These are phyloP conservation scores for Tetrahymena borealis DNA, from an alignment of 73 alveolate genomes.

Conservation along the genomic window DNA sequence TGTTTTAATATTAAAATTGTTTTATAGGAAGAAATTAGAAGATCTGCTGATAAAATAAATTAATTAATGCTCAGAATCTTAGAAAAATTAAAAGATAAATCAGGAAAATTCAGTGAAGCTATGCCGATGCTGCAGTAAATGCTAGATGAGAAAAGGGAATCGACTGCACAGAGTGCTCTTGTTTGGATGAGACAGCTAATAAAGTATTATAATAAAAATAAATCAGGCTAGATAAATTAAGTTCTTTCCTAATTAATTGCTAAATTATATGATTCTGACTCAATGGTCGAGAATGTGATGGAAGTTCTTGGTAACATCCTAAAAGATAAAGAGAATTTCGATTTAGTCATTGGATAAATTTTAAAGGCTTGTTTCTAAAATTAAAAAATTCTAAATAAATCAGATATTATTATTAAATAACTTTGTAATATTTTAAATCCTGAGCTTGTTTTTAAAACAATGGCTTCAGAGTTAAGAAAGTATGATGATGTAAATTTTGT, in stretches of 20 bases:
- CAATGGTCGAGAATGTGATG: conserved; percentile 23
- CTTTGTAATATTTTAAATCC: conserved; percentile 25
- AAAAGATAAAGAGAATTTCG: conserved; percentile 26
- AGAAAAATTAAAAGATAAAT: conserved; percentile 18
- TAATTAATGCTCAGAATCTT: conserved; percentile 18
- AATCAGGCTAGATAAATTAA: conserved; percentile 12
- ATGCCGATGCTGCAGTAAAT: conserved; percentile 32
- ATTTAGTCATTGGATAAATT: conserved; percentile 23
- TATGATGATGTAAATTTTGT: conserved; percentile 8
- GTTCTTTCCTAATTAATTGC: conserved; percentile 28
- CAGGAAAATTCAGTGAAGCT: conserved; percentile 29
- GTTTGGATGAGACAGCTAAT: conserved; percentile 42
- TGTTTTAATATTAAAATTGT: not conserved
- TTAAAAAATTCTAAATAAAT: conserved; percentile 10
- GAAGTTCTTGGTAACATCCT: conserved; percentile 29
- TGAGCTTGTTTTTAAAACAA: conserved; percentile 15
- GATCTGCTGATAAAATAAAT: conserved; percentile 39
- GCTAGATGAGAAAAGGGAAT: conserved; percentile 20
- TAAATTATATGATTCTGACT: conserved; percentile 31
- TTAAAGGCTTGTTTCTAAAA: conserved; percentile 15
- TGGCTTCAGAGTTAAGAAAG: conserved; percentile 25
- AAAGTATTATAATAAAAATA: conserved; percentile 10
- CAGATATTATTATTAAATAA: conserved; percentile 18
- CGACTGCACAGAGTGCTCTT: conserved; percentile 39
- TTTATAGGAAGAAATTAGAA: conserved; percentile 35